Percentiles rank a stretch among this genome's conserved stretches.
These are phyloP conservation scores for Apium graveolens DNA, from an alignment of 129 eudicot species.

Conservation along the genomic window DNA sequence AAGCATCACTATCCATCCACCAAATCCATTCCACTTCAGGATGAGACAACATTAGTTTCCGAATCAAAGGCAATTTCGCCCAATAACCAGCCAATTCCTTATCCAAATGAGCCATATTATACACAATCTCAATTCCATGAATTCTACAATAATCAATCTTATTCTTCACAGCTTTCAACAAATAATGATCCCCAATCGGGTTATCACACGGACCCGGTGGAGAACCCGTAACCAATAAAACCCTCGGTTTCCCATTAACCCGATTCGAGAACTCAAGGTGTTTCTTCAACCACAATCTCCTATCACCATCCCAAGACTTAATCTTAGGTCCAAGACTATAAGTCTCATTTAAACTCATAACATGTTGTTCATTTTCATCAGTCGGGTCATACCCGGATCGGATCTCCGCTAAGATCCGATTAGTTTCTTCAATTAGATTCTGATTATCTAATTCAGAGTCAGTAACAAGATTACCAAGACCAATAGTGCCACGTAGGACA, in stretches of 20 bases:
- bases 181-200: slow-evolving; percentile 90
- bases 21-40: slow-evolving; percentile 98
- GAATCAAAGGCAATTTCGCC: slow-evolving; percentile 81
- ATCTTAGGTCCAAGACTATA: slow-evolving; percentile 70
- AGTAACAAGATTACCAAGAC: slow-evolving; percentile 51
- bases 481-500: slow-evolving; percentile 80
- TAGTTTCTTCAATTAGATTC: slow-evolving; percentile 52
- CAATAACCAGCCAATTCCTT: slow-evolving; percentile 77
- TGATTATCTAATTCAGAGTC: slow-evolving; percentile 44
- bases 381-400: slow-evolving; percentile 69
- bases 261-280: slow-evolving; percentile 52
- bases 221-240: slow-evolving; percentile 90
- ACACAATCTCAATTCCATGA: slow-evolving; percentile 89
- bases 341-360: slow-evolving; percentile 35
- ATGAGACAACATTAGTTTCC: slow-evolving; percentile 79
- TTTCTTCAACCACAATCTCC: slow-evolving; percentile 54
- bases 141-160: slow-evolving; percentile 95
- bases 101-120: slow-evolving; percentile 92
- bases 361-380: slow-evolving; percentile 27
- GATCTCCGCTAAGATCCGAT: slow-evolving; percentile 74
- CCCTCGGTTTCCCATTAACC: slow-evolving; percentile 56
- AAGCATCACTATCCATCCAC: slow-evolving; percentile 99
- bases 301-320: slow-evolving; percentile 55
- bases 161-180: slow-evolving; percentile 67
- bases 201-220: slow-evolving; percentile 87